Evolutionary conservation across 2,329 filamentous ascomycete species (phyloP).

Genomic region (Fusarium xyrophilum): DNA sequence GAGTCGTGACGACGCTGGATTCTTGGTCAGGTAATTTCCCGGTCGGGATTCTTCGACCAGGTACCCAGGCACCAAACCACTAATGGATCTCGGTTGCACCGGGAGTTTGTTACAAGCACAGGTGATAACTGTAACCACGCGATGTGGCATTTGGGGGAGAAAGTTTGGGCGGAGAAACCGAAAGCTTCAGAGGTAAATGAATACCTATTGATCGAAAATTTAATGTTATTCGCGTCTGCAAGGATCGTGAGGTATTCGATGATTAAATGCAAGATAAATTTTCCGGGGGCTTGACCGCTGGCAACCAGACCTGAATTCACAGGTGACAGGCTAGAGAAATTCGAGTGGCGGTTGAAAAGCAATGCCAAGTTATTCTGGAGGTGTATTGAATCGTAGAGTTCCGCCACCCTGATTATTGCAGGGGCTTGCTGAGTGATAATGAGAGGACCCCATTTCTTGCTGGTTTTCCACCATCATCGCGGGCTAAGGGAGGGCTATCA

Average conservation of each 20-base stretch:
- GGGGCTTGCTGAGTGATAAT: conserved; percentile 21
- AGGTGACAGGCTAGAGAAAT: neutral
- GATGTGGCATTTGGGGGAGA: neutral
- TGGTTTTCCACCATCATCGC: conserved; percentile 24
- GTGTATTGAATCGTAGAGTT: conserved; percentile 23
- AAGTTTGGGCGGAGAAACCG: neutral
- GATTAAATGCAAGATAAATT: neutral
- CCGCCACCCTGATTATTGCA: conserved; percentile 28
- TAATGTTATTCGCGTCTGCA: neutral
- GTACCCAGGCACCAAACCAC: neutral
- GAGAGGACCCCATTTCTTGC: conserved; percentile 19
- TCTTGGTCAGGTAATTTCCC: neutral
- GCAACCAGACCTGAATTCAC: neutral
- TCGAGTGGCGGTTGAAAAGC: neutral
- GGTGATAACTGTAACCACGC: neutral
- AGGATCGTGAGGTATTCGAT: neutral
- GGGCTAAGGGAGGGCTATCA: conserved; percentile 19
- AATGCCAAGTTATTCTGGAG: conserved; percentile 19
- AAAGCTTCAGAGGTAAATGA: neutral
- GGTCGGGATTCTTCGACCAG: conserved; percentile 1
- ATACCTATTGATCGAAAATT: neutral
- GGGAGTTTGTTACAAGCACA: neutral
- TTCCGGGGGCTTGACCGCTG: neutral
- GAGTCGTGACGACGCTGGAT: conserved; percentile 15
- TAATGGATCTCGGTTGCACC: conserved; percentile 11